These are phyloP conservation scores for Carex pumila DNA, from an alignment of 176 grass and related monocot genomes.

Conservation along the genomic window DNA sequence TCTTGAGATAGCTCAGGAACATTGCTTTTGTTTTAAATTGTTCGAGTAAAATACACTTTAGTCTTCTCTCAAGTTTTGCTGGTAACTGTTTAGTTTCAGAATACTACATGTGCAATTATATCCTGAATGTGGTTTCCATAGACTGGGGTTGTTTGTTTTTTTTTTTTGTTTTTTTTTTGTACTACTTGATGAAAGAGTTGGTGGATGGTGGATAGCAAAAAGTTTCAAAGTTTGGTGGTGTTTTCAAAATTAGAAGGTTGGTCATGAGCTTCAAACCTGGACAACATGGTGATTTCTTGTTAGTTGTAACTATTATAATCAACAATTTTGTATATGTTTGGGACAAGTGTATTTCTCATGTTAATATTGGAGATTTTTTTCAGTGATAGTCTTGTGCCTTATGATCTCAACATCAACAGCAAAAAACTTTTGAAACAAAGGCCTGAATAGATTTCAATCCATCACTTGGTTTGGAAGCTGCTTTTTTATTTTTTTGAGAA, in stretches of 20 bases:
- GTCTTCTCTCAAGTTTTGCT: background rate
- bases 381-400: background rate
- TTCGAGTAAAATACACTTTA: background rate
- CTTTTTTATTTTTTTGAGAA: too few relatives aligned
- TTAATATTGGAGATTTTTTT: background rate
- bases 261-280: background rate
- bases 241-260: background rate
- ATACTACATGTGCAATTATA: background rate
- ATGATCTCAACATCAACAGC: background rate
- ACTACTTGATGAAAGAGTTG: background rate
- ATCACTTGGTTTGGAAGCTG: too few relatives aligned
- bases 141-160: background rate
- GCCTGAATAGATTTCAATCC: too few relatives aligned
- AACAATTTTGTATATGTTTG: background rate
- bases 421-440: too few relatives aligned
- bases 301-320: background rate
- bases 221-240: background rate
- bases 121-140: background rate
- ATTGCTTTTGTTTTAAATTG: background rate
- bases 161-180: background rate
- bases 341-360: background rate
- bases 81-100: too few relatives aligned
- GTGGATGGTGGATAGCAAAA: background rate
- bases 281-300: background rate
- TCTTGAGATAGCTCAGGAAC: background rate